Conservation (phyloP, 148 eudicot species). For the Cornus kousa region DNA sequence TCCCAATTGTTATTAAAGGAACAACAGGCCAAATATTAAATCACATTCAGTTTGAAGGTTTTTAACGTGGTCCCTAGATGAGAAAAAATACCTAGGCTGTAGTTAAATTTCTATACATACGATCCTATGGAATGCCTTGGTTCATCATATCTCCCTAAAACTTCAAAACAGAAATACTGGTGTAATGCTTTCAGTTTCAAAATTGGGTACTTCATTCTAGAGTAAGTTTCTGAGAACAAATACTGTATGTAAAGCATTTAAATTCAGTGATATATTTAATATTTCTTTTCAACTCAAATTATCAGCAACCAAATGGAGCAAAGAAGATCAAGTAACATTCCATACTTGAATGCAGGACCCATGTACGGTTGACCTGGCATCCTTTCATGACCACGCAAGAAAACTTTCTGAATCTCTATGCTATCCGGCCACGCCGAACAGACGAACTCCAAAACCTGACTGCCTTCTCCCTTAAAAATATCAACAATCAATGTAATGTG, state of each 20-base stretch:
- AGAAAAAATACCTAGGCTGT: no score
- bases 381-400: conserved; percentile 44
- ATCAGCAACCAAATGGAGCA: not conserved
- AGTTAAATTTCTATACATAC: no score
- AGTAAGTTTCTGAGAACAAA: not conserved
- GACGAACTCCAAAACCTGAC: conserved; percentile 59
- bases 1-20: not conserved
- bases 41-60: not conserved
- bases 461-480: conserved; percentile 55
- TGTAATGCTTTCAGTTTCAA: not conserved
- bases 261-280: not conserved
- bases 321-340: conserved; percentile 5
- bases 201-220: not conserved
- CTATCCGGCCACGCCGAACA: conserved; percentile 89
- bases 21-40: not conserved
- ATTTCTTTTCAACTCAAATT: not conserved
- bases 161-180: conserved; percentile 1
- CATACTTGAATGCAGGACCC: conserved; percentile 83
- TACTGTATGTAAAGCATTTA: not conserved
- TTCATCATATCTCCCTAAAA: not conserved
- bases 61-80: not conserved
- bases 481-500: conserved; percentile 65
- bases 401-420: conserved; percentile 61
- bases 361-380: conserved; percentile 45
- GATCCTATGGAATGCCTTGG: not conserved